phyloP scores from a whole-genome alignment of 495 filamentous ascomycete genomes.

The Xylaria scruposa region DNA sequence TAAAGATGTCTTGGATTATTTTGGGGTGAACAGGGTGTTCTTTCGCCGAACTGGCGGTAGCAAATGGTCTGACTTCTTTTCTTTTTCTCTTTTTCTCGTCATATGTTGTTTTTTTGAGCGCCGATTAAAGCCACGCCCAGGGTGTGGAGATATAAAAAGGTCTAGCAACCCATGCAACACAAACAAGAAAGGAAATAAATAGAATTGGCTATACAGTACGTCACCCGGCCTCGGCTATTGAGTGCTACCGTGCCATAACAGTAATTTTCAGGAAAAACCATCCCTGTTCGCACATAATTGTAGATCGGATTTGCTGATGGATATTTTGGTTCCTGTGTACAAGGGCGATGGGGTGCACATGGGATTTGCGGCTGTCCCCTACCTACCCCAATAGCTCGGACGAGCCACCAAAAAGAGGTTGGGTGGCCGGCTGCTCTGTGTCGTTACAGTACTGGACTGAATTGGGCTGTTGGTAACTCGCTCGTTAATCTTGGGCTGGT shows the following conservation, averaged over 20 bases:
- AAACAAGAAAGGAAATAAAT: constrained; percentile 6
- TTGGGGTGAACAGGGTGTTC: background rate
- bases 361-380: constrained; percentile 2
- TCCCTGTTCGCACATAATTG: background rate
- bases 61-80: background rate
- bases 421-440: constrained; percentile 11
- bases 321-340: constrained; percentile 1
- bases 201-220: background rate
- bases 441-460: background rate
- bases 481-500: constrained; percentile 25
- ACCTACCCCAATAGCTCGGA: constrained; percentile 14
- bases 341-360: background rate
- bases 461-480: background rate
- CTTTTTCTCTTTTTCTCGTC: constrained; percentile 5
- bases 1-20: background rate
- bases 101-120: background rate
- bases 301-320: background rate
- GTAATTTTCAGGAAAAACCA: background rate
- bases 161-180: background rate
- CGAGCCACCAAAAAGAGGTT: background rate
- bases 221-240: constrained; percentile 16
- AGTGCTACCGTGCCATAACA: constrained; percentile 12
- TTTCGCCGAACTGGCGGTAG: background rate
- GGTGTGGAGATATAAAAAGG: background rate
- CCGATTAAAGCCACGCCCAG: constrained; percentile 10